Evolutionary conservation across 805 yeast genomes (phyloP).

Genomic region (Starmera quercuum): DNA sequence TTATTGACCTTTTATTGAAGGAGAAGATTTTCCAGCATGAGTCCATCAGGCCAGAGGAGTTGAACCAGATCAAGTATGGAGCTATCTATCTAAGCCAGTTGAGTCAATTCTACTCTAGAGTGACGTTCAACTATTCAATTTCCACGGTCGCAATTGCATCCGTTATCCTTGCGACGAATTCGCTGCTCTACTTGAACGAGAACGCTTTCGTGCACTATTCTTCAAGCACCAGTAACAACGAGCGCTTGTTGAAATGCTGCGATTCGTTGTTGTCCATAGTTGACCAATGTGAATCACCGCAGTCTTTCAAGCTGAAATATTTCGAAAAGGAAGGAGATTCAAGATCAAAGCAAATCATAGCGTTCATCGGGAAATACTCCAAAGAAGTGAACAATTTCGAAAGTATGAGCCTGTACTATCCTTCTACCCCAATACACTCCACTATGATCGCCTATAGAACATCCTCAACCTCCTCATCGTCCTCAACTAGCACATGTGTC

Average conservation of each 20-base stretch:
- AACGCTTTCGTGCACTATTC: slow-evolving; percentile 11
- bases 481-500: slow-evolving; percentile 2
- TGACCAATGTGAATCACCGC: slow-evolving; percentile 23
- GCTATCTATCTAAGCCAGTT: slow-evolving; percentile 60
- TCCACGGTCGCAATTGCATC: slow-evolving; percentile 46
- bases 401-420: slow-evolving; percentile 3
- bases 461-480: slow-evolving; percentile 13
- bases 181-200: slow-evolving; percentile 28
- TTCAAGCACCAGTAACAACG: slow-evolving; percentile 19
- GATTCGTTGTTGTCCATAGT: slow-evolving; percentile 12
- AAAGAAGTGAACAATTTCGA: slow-evolving; percentile 14
- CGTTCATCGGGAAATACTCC: slow-evolving; percentile 13
- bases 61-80: slow-evolving; percentile 44
- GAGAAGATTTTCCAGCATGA: slow-evolving; percentile 20
- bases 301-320: slow-evolving; percentile 37
- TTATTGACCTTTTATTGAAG: slow-evolving; percentile 47
- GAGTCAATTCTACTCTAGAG: slow-evolving; percentile 51
- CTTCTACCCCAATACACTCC: slow-evolving; percentile 16
- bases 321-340: slow-evolving; percentile 23
- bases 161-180: slow-evolving; percentile 34
- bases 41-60: slow-evolving; percentile 22
- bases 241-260: slow-evolving; percentile 14
- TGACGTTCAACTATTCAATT: slow-evolving; percentile 42
- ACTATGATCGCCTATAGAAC: slow-evolving; percentile 8
- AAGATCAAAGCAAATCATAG: slow-evolving; percentile 7